Evolutionary conservation across 208 protist species (phyloP), one percentile per base, ranked within the genome.

Genomic region (Angomonas ambiguus): DNA sequence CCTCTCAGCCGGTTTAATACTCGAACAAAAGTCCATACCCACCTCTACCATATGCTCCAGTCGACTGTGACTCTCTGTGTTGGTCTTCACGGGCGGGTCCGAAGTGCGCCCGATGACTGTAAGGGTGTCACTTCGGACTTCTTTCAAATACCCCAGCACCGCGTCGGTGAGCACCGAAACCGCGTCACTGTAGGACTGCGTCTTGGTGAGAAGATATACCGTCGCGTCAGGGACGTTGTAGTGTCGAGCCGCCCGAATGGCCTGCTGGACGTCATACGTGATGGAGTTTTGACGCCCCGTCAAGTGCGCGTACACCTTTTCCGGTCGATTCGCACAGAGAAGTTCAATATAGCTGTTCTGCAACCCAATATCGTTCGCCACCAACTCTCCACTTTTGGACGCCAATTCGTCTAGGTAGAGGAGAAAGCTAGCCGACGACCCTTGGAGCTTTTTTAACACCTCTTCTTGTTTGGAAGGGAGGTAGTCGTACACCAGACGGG

Each of bases 281-380:
- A 92, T 79, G 6, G 65, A 38, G 42, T 48, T 66, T 30, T 77
- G 83, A 11, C 76, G 49, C 16, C 69, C 31, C 56, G 75, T 67
- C 22, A 94, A 56, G 51, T 94, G 85, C 11, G 59, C 24, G 70
- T 85, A 87, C 18, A 94, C 88, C 0, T 73, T 62, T n/a, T 32
- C 41, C 33, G 88, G 83, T 1, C 79, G 68, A 51, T 91, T 68
- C 16, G 72, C 68, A 57, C 82, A 91, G 1, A 92, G 70, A 0
- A 94, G 76, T 70, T 88, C 85, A 77, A 94, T 92, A 74, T 92
- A 94, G 2, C 72, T 83, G 66, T 91, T 88, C 66, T 94, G 88
- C 57, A 94, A 58, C 32, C 73, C 76, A 49, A 81, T 67, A 67
- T 94, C 83, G 28, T 48, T 75, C 48, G 69, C 55, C 6, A 86